Evolutionary conservation across 1,139 yeast genomes (phyloP).

Genomic region (Debaryomyces singareniensis): DNA sequence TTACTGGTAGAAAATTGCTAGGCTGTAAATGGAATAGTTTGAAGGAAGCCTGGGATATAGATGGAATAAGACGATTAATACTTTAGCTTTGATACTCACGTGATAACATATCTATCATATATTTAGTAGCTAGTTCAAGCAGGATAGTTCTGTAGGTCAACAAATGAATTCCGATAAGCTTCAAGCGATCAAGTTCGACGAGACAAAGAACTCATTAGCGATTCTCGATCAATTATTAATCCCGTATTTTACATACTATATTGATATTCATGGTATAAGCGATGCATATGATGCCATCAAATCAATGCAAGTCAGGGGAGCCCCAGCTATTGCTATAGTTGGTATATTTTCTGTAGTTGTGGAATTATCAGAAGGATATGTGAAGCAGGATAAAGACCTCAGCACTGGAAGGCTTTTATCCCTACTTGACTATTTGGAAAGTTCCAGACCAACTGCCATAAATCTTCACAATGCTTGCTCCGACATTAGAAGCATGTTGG

Average conservation of each 20-base stretch:
- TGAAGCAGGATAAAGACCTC: conserved; percentile 18
- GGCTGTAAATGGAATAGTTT: conserved; percentile 65
- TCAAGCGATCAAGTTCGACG: conserved; percentile 67
- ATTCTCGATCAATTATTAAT: conserved; percentile 77
- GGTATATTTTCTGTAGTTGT: conserved; percentile 82
- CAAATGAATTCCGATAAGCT: conserved; percentile 19
- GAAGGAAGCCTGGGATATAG: conserved; percentile 61
- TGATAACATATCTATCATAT: not conserved
- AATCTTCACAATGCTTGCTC: conserved; percentile 75
- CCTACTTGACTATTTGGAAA: conserved; percentile 59
- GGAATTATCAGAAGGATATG: too few species aligned
- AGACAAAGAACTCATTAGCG: conserved; percentile 36
- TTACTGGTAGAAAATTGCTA: conserved; percentile 65
- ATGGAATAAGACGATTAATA: conserved; percentile 68
- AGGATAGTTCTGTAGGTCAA: not conserved
- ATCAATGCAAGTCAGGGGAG: conserved; percentile 93
- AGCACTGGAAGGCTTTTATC: conserved; percentile 23
- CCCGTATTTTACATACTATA: conserved; percentile 72
- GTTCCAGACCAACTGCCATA: conserved; percentile 93
- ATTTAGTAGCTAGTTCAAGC: not conserved
- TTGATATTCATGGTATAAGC: conserved; percentile 50
- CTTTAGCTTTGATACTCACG: conserved; percentile 21
- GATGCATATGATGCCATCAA: conserved; percentile 81
- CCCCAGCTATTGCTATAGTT: conserved; percentile 96
- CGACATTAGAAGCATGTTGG: conserved; percentile 43